Evolutionary conservation across 2,329 filamentous ascomycete genomes (phyloP).

Genomic region (Penicillium verrucosum): DNA sequence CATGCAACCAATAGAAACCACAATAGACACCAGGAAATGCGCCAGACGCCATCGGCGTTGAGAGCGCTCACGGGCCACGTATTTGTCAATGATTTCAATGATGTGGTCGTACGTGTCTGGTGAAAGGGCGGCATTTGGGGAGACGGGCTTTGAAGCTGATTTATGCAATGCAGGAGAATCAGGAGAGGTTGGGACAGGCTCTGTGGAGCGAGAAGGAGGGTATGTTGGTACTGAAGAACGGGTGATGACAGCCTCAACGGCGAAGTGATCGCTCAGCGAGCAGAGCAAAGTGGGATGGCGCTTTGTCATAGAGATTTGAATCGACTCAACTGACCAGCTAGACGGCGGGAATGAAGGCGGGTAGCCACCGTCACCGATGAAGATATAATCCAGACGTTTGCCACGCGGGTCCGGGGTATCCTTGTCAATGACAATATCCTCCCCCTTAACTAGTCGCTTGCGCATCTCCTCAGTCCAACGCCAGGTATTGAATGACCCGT

Average conservation of each 20-base stretch:
- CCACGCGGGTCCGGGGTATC: constrained; percentile 67
- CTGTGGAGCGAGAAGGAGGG: constrained; percentile 1
- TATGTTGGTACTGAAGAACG: constrained; percentile 30
- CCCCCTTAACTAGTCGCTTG: constrained; percentile 63
- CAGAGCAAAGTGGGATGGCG: constrained; percentile 77
- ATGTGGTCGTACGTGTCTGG: constrained; percentile 67
- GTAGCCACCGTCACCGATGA: constrained; percentile 61
- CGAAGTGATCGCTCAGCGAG: constrained; percentile 93
- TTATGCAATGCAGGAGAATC: constrained; percentile 15
- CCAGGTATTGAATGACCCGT: constrained; percentile 88
- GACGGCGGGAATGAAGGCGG: constrained; percentile 28
- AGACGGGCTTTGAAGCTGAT: constrained; percentile 15
- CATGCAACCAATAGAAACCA: constrained; percentile 69
- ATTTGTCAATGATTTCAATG: constrained; percentile 65
- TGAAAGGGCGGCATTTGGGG: constrained; percentile 37
- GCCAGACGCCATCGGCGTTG: constrained; percentile 69
- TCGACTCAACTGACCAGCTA: constrained; percentile 68
- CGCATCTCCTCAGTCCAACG: constrained; percentile 73
- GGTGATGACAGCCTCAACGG: constrained; percentile 73
- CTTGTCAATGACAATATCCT: constrained; percentile 62
- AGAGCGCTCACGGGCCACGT: constrained; percentile 65
- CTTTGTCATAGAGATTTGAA: constrained; percentile 73
- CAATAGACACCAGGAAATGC: constrained; percentile 69
- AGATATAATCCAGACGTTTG: constrained; percentile 94
- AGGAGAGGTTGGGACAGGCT: constrained; percentile 4